Conservation (phyloP, 352 stramenopile genomes). For the Phytophthora pistaciae region DNA sequence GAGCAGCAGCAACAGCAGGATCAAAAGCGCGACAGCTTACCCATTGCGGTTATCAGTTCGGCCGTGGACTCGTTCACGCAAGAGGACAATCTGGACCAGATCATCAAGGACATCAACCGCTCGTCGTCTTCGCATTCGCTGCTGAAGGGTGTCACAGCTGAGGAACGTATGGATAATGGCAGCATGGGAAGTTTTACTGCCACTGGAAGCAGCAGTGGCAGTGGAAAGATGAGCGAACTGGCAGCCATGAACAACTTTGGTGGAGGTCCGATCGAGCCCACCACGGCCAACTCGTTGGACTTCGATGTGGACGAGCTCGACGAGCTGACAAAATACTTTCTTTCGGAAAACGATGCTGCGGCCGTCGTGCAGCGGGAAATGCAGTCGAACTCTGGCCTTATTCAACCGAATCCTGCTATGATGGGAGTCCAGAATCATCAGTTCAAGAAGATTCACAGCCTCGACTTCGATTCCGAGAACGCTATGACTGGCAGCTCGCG, state of each 20-base stretch:
- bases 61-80: slow-evolving; percentile 80
- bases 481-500: slow-evolving; percentile 35
- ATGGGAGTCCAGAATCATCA: slow-evolving; percentile 12
- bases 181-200: slow-evolving; percentile 38
- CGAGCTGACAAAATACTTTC: slow-evolving; percentile 78
- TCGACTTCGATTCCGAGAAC: slow-evolving; percentile 74
- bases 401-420: slow-evolving; percentile 14
- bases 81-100: slow-evolving; percentile 78
- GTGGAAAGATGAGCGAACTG: slow-evolving; percentile 32
- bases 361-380: slow-evolving; percentile 46
- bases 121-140: slow-evolving; percentile 54
- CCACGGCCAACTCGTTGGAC: slow-evolving; percentile 58
- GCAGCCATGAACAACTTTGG: slow-evolving; percentile 11
- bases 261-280: slow-evolving; percentile 38
- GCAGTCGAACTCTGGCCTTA: slow-evolving; percentile 19
- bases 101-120: slow-evolving; percentile 80
- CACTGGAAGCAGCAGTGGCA: slow-evolving; percentile 41
- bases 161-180: slow-evolving; percentile 18
- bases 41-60: slow-evolving; percentile 69
- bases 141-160: slow-evolving; percentile 34
- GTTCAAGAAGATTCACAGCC: slow-evolving; percentile 82
- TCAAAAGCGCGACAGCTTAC: slow-evolving; percentile 74
- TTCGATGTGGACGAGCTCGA: slow-evolving; percentile 80
- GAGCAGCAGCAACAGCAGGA: slow-evolving; percentile 39
- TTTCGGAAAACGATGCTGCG: slow-evolving; percentile 60